Conservation (phyloP, 495 filamentous ascomycete species). For the Clavariopsis aquatica region DNA sequence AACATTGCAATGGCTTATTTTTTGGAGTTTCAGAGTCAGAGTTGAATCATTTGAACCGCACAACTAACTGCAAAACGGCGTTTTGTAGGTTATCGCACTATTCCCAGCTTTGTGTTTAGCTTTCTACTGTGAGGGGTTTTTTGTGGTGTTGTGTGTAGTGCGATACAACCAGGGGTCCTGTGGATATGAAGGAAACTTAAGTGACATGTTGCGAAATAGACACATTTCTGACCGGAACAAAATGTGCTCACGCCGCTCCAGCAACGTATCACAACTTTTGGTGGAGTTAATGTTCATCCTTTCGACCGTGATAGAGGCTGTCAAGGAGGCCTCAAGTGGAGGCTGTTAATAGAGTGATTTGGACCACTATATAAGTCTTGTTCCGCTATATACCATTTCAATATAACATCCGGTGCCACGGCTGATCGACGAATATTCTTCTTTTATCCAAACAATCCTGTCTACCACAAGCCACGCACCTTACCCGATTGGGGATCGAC, state of each 20-base stretch:
- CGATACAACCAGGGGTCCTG: not conserved
- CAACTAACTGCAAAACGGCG: not conserved
- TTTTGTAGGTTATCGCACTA: not conserved
- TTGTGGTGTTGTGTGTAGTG: not conserved
- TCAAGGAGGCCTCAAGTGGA: not conserved
- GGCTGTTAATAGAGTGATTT: not conserved
- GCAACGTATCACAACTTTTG: not conserved
- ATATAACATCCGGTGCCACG: slow-evolving; percentile 1
- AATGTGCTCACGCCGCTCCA: not conserved
- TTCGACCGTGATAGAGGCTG: not conserved
- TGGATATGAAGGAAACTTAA: too few species aligned
- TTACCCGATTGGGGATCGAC: slow-evolving; percentile 10
- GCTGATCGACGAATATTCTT: not conserved
- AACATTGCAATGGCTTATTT: slow-evolving; percentile 3
- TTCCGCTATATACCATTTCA: not conserved
- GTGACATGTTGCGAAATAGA: not conserved
- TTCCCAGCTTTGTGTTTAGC: not conserved
- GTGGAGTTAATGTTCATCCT: not conserved
- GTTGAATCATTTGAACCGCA: slow-evolving; percentile 1
- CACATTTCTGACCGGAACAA: not conserved
- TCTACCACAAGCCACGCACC: not conserved
- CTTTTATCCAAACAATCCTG: not conserved
- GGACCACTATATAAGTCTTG: not conserved
- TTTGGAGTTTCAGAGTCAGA: not conserved
- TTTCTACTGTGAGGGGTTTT: not conserved